Evolutionary conservation across 768 basidiomycete species (phyloP), one percentile per base, ranked within the genome.

Genomic region (Rhodosporidiobolus sp.): DNA sequence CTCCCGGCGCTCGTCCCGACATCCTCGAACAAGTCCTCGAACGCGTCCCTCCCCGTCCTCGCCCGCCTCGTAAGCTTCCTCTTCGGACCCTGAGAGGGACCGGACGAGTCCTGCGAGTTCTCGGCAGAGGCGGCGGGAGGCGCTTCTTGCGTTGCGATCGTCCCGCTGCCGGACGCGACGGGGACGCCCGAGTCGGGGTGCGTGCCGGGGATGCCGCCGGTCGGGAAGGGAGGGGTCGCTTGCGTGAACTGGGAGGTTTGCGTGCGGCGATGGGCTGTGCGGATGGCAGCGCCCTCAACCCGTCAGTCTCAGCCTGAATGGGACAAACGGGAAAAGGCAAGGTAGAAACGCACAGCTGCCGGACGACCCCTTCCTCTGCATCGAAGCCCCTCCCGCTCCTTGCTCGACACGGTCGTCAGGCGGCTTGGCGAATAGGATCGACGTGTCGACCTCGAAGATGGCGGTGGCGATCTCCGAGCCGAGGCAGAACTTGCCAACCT

Each of bases 181-280:
- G 64, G 45, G 4, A 55, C 16, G 11, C 32, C 52, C 38, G 38
- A 54, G 24, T 72, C 71, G 20, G 71, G 71, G 53, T 72, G 65
- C 34, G 71, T 72, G 14, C 60, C 71, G 22, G 61, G 65, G 0
- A 72, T 66, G 12, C 71, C 71, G 26, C 71, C 71, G 6, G 65
- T 67, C 22, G 71, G 71, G 66, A 72, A 72, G 4, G 71, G 71
- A 24, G 56, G 71, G 10, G 71, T 72, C 22, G 48, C 34, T 14
- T 60, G 35, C 17, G 58, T 52, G 9, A 45, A 22, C 22, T 54
- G 62, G 8, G 49, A 50, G 28, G 46, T 7, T 38, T 54, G 34
- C 24, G 52, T 48, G 24, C 28, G 1, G 6, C 8, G 26, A 4
- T 30, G 3, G n/a, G 58, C 24, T 14, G n/a, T 30, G 38, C 35